phyloP scores from a whole-genome alignment of 2,329 filamentous ascomycete species.

The Clarireedia homoeocarpa region DNA sequence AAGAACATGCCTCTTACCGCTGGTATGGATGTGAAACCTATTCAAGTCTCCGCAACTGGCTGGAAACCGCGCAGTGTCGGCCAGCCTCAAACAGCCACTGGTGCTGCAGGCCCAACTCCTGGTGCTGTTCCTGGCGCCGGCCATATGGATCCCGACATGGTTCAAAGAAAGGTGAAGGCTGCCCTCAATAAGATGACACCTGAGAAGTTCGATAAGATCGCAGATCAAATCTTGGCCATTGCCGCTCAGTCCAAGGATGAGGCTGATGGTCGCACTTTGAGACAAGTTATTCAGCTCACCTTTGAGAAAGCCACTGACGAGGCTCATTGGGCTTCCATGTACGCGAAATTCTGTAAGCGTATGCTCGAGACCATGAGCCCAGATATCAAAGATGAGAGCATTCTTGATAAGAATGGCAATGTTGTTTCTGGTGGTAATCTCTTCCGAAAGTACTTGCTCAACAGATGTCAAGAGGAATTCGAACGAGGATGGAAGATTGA shows the following conservation, averaged over 20 bases:
- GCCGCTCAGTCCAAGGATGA: slow-evolving; percentile 94
- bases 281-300: slow-evolving; percentile 96
- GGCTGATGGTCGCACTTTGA: slow-evolving; percentile 83
- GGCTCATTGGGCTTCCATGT: slow-evolving; percentile 97
- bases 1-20: slow-evolving; percentile 90
- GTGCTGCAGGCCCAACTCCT: slow-evolving; percentile 35
- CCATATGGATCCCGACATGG: slow-evolving; percentile 80
- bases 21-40: slow-evolving; percentile 72
- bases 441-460: slow-evolving; percentile 97
- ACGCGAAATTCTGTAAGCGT: slow-evolving; percentile 94
- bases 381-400: slow-evolving; percentile 91
- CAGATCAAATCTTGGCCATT: slow-evolving; percentile 86
- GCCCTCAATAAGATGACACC: slow-evolving; percentile 99
- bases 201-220: slow-evolving; percentile 95
- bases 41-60: slow-evolving; percentile 62
- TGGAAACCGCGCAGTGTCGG: slow-evolving; percentile 82
- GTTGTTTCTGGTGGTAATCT: slow-evolving; percentile 86
- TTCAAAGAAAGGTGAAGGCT: slow-evolving; percentile 98
- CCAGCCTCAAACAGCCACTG: slow-evolving; percentile 31
- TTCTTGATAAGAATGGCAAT: slow-evolving; percentile 81
- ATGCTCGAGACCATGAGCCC: slow-evolving; percentile 95
- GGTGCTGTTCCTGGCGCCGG: slow-evolving; percentile 39
- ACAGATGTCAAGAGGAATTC: slow-evolving; percentile 97
- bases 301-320: slow-evolving; percentile 99
- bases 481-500: slow-evolving; percentile 95